Evolutionary conservation across 441 rosid genomes (phyloP).

Genomic region (Dalechampia spathulata): DNA sequence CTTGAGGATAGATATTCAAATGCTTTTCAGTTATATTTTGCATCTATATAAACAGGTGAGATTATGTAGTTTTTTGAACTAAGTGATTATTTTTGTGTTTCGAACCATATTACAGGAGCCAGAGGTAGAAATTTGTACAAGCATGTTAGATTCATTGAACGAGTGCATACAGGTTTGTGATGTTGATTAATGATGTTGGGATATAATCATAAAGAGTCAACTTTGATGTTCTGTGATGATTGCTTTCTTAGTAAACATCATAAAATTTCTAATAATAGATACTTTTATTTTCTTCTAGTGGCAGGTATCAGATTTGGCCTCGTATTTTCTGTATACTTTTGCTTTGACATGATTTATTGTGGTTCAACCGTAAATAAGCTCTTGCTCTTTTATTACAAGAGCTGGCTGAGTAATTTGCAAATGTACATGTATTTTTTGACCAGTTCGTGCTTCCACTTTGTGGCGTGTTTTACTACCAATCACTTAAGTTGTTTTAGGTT

Average conservation of each 20-base stretch:
- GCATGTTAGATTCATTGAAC: constrained; percentile 89
- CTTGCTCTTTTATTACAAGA: background rate
- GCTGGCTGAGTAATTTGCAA: background rate
- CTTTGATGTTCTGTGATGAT: background rate
- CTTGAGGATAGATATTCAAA: background rate
- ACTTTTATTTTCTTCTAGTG: background rate
- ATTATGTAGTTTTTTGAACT: background rate
- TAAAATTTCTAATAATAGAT: background rate
- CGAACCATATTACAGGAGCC: constrained; percentile 69
- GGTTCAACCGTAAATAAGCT: background rate
- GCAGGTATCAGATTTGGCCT: background rate
- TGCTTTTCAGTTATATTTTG: constrained; percentile 4
- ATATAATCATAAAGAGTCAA: background rate
- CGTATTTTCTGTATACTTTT: background rate
- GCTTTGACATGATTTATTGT: constrained; percentile 4
- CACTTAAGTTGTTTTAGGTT: too few relatives aligned
- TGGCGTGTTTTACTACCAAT: too few relatives aligned
- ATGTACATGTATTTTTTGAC: background rate
- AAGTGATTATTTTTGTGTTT: background rate
- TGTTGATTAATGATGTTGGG: background rate
- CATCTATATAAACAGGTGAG: background rate
- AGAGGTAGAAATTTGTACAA: constrained; percentile 91
- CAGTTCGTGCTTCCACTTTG: background rate
- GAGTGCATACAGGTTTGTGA: constrained; percentile 90
- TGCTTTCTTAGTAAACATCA: background rate